Conservation (phyloP, 192 early-diverging fungal genomes). For the Chytriomyces sp. region DNA sequence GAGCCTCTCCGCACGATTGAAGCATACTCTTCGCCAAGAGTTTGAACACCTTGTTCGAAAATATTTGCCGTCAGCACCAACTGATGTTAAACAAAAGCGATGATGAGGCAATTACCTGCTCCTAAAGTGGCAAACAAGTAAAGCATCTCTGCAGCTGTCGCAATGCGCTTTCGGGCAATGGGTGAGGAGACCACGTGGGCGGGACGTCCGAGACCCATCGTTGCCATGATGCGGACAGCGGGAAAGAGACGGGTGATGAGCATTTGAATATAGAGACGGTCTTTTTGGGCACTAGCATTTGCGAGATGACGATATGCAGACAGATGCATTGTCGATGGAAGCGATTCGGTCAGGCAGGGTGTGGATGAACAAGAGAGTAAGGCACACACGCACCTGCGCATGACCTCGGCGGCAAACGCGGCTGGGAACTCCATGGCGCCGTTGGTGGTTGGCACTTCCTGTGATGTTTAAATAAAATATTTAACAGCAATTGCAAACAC, state of each 20-base stretch:
- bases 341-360: too few species aligned
- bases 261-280: not conserved
- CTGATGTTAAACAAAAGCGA: not conserved
- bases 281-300: not conserved
- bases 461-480: too few species aligned
- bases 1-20: conserved; percentile 74
- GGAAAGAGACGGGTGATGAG: not conserved
- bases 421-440: conserved; percentile 12
- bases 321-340: too few species aligned
- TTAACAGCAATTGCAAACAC: too few species aligned
- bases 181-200: conserved; percentile 65
- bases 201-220: not conserved
- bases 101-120: conserved; percentile 47
- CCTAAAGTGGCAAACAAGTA: conserved; percentile 80
- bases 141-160: conserved; percentile 62
- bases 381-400: conserved; percentile 54
- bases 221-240: conserved; percentile 4
- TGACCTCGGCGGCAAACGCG: conserved; percentile 21
- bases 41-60: conserved; percentile 67
- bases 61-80: conserved; percentile 10
- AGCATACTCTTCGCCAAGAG: conserved; percentile 95
- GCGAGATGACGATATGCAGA: too few species aligned
- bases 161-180: conserved; percentile 68
- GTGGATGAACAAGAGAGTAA: too few species aligned
- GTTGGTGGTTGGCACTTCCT: not conserved